Conservation (phyloP, 2,329 filamentous ascomycete genomes). For the Curvularia sp. region DNA sequence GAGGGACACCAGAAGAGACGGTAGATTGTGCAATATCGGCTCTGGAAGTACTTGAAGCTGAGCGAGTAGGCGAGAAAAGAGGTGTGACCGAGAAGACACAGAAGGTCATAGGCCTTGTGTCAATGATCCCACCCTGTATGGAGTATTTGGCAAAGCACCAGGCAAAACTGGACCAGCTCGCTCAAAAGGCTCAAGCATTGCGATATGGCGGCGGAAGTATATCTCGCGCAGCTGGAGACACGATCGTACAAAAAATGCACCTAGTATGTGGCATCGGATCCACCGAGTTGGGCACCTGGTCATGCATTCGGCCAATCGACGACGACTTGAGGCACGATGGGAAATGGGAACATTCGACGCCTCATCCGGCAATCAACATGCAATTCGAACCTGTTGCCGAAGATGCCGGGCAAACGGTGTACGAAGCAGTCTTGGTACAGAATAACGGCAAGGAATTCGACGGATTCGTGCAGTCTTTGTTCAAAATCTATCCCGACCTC, state of each 20-base stretch:
- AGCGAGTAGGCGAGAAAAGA: background rate
- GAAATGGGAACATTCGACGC: conserved; percentile 16
- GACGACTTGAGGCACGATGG: conserved; percentile 1
- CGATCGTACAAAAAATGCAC: conserved; percentile 5
- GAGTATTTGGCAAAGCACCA: conserved; percentile 17
- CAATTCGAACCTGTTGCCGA: conserved; percentile 11
- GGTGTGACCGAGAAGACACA: background rate
- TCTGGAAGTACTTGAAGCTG: background rate
- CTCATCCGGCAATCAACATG: conserved; percentile 24
- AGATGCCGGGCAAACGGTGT: conserved; percentile 6
- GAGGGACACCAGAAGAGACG: conserved; percentile 4
- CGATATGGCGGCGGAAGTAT: conserved; percentile 22
- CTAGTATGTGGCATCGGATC: conserved; percentile 12
- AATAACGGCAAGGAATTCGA: conserved; percentile 14
- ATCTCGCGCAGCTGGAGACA: conserved; percentile 11
- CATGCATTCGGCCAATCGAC: background rate
- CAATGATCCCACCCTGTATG: background rate
- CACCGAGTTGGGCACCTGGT: conserved; percentile 23
- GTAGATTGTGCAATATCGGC: background rate
- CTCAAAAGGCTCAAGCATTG: background rate
- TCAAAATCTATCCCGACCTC: conserved; percentile 23
- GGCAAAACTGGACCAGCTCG: conserved; percentile 6
- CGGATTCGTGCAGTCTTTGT: conserved; percentile 26
- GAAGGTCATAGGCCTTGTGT: background rate
- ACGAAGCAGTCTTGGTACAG: conserved; percentile 24